Conservation (phyloP, 2,329 filamentous ascomycete genomes). For the Cladophialophora carrionii region DNA sequence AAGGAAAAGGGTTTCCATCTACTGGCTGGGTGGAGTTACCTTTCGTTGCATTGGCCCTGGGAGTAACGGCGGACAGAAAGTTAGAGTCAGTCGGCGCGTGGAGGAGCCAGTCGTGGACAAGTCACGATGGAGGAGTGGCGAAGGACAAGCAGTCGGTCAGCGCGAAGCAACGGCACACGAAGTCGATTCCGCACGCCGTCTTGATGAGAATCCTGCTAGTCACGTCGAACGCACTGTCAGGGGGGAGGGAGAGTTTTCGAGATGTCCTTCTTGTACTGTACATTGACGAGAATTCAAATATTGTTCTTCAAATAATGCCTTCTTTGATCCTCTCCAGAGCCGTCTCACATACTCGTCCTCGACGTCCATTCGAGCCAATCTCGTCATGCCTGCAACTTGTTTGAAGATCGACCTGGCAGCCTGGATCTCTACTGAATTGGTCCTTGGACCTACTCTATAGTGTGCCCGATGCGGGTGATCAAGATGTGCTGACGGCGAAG, state of each 20-base stretch:
- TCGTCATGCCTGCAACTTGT: not conserved
- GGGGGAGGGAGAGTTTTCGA: not conserved
- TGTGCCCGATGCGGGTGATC: not conserved
- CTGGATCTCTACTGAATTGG: conserved; percentile 8
- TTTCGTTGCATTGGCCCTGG: conserved; percentile 5
- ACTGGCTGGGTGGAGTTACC: conserved; percentile 29
- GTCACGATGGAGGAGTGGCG: not conserved
- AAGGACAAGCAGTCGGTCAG: not conserved
- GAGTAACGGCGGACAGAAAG: conserved; percentile 17
- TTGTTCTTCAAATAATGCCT: conserved; percentile 3
- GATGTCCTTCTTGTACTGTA: conserved; percentile 27
- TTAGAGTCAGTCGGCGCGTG: conserved; percentile 2
- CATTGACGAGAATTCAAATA: conserved; percentile 25
- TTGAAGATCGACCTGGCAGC: not conserved
- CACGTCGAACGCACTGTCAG: not conserved
- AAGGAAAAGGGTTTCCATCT: conserved; percentile 21
- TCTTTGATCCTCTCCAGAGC: not conserved
- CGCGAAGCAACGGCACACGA: not conserved
- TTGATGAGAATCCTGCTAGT: conserved; percentile 3
- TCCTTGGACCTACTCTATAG: not conserved
- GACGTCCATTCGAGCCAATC: not conserved
- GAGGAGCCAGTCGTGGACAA: not conserved
- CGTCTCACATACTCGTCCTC: not conserved
- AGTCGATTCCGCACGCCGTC: not conserved
- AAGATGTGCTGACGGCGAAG: not conserved